Evolutionary conservation across 164 flowering plant genomes (phyloP), one percentile per base, ranked within the genome.

Genomic region (grape (Vitis vinifera)): DNA sequence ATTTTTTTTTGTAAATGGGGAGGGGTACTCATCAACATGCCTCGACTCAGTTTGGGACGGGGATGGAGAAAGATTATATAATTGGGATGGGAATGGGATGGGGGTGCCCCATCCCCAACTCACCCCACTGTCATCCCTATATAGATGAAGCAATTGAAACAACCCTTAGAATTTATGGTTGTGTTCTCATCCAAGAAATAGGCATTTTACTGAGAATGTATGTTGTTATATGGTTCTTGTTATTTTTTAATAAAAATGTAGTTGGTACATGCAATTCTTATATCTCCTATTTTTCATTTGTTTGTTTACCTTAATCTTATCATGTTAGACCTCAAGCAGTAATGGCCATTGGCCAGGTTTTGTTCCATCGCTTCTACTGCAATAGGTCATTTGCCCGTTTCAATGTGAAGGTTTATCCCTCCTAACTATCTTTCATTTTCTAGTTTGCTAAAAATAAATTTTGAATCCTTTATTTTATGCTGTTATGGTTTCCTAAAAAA

Each of bases 291-390:
- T 49, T 64, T 53, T 7, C 15, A 17, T 7, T 17, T 66, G 49
- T 3, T 19, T 56, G 49, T 3, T 19, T 56, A 58, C 74, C 72
- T 83, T 80, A 27, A 67, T 75, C 60, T 23, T 62, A 23, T 66
- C 30, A 2, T 29, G 4, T 55, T 77, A 92, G 98, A 74, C 97
- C 97, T 50, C 99, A 93, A 78, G 94, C 94, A 15, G 98, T 90
- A n/a, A 93, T 95, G 97, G 99, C 97, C 13, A 91, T 98, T 17
- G 95, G 91, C 10, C 99, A 95, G 79, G 98, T 95, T 73, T 74
- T 93, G 14, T 91, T 95, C 51, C 98, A 95, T 72, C 90, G 97
- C 1, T 95, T 95, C 81, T 91, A 88, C 71, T 95, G 98, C 89
- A 93, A 95, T 85, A 95, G 91, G 68, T 95, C 99, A 3, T 88